Conservation (phyloP, 208 protist species). For the Acanthamoeba lenticulata region DNA sequence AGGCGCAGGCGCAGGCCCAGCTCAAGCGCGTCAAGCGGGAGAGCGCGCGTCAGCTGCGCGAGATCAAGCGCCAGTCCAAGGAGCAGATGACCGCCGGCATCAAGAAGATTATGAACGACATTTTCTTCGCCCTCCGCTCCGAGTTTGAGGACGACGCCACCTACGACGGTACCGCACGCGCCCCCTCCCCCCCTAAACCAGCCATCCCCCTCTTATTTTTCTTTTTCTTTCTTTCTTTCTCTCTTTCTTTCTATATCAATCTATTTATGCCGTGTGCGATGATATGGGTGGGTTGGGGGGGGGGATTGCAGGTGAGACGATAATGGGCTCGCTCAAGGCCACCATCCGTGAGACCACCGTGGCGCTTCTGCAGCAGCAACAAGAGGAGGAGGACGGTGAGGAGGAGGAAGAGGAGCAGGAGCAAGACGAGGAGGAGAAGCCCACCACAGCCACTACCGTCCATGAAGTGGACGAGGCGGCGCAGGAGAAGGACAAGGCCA, state of each 20-base stretch:
- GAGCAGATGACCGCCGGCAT: background rate
- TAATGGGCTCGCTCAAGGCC: conserved; percentile 31
- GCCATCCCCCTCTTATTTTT: background rate
- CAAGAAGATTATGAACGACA: conserved; percentile 68
- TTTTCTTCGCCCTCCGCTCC: conserved; percentile 26
- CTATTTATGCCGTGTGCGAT: no score
- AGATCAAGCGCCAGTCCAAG: background rate
- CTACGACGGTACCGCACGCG: conserved; percentile 47
- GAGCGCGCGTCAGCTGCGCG: background rate
- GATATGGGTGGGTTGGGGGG: no score
- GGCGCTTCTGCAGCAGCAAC: background rate
- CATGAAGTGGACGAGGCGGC: background rate
- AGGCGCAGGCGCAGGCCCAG: background rate
- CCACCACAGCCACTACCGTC: background rate
- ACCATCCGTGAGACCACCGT: conserved; percentile 34
- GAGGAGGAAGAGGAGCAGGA: background rate
- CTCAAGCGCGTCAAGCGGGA: background rate
- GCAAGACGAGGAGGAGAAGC: background rate
- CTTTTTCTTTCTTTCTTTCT: background rate
- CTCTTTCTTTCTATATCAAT: background rate
- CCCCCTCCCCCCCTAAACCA: background rate
- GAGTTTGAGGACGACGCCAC: conserved; percentile 59
- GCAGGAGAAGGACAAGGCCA: background rate
- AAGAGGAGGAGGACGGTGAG: background rate
- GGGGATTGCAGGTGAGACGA: no score